Evolutionary conservation across 225 moss, liverwort and hornwort species (phyloP).

Genomic region (Rhytidiadelphus loreus): DNA sequence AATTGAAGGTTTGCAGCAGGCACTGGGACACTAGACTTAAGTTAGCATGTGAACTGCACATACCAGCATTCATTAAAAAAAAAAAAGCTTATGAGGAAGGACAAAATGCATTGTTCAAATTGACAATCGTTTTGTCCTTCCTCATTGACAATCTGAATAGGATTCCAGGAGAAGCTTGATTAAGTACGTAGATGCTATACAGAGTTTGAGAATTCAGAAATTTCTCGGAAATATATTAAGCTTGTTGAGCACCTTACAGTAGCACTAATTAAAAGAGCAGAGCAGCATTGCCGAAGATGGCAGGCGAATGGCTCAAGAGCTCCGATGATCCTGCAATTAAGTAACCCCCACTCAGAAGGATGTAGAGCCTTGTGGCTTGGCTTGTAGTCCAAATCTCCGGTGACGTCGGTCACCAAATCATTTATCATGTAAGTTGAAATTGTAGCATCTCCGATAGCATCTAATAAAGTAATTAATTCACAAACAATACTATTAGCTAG

Average conservation of each 20-base stretch:
- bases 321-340: background rate
- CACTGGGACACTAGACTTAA: background rate
- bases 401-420: background rate
- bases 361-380: background rate
- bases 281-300: background rate
- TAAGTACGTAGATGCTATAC: background rate
- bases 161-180: background rate
- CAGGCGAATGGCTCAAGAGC: background rate
- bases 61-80: background rate
- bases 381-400: background rate
- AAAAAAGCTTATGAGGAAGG: background rate
- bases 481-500: background rate
- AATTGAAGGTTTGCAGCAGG: background rate
- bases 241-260: background rate
- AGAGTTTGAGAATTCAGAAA: background rate
- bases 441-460: background rate
- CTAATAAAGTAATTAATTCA: background rate
- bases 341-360: background rate
- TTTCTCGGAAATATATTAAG: background rate
- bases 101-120: background rate
- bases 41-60: background rate
- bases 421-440: background rate
- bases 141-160: background rate
- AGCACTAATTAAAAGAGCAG: background rate
- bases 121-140: no score